A percentile compares a stretch with the other conserved stretches of the same genome.
phyloP scores from a whole-genome alignment of 208 protist species.

The Acanthamoeba lugdunensis region DNA sequence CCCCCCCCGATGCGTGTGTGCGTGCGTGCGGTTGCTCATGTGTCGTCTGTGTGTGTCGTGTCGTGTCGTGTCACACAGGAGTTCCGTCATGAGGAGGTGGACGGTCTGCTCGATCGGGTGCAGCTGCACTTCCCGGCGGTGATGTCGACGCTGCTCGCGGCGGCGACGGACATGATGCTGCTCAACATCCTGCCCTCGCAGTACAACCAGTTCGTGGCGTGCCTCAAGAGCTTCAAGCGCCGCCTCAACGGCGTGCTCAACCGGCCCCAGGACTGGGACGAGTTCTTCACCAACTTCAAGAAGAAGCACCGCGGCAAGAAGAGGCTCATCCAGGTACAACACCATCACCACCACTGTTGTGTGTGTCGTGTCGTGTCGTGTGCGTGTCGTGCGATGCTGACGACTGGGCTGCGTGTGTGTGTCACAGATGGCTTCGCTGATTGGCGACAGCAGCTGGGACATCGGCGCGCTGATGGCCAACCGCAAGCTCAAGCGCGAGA shows the following conservation, averaged over 20 bases:
- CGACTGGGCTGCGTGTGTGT: too few species aligned
- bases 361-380: too few species aligned
- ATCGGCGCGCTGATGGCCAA: neutral
- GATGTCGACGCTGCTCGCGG: conserved; percentile 68
- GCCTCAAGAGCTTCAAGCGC: conserved; percentile 76
- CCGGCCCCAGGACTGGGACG: conserved; percentile 25
- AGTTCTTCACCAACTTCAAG: conserved; percentile 75
- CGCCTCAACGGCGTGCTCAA: conserved; percentile 65
- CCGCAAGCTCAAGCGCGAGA: neutral
- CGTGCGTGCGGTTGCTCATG: too few species aligned
- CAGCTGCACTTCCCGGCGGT: conserved; percentile 73
- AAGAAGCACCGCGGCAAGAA: conserved; percentile 77
- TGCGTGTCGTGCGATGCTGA: neutral
- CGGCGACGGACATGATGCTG: conserved; percentile 71
- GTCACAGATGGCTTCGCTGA: neutral
- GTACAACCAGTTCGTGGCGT: conserved; percentile 72
- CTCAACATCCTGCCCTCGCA: conserved; percentile 78
- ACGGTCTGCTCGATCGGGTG: conserved; percentile 71
- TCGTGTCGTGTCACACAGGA: neutral
- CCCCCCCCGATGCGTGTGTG: too few species aligned
- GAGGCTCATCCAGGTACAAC: conserved; percentile 73
- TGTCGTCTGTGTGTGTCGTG: too few species aligned
- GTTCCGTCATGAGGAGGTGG: conserved; percentile 65
- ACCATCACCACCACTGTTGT: conserved; percentile 54
- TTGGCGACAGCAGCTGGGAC: neutral